Conservation (phyloP, 2,329 filamentous ascomycete genomes). For the Beauveria bassiana region DNA sequence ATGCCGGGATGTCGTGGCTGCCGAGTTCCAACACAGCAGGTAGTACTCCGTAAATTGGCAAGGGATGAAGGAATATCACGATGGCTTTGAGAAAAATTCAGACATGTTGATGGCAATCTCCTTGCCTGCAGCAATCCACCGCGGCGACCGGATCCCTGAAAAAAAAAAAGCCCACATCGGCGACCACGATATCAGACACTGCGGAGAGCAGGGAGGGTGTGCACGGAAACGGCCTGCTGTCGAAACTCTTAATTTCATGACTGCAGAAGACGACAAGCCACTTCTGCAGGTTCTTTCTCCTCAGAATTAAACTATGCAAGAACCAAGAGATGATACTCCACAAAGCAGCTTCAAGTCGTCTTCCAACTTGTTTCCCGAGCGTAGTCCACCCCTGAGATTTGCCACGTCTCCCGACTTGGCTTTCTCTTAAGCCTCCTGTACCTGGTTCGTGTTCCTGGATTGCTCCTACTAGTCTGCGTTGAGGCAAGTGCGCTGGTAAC, state of each 20-base stretch:
- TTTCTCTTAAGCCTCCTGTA: neutral
- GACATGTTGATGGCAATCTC: neutral
- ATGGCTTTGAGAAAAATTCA: neutral
- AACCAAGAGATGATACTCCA: neutral
- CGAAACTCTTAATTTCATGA: neutral
- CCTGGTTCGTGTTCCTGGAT: slow-evolving; percentile 10
- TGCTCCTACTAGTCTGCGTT: neutral
- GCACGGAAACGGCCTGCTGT: neutral
- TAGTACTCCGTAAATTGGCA: neutral
- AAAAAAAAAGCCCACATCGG: neutral
- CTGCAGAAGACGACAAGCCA: neutral
- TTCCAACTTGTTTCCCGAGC: neutral
- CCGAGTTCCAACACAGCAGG: neutral
- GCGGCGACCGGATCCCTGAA: neutral
- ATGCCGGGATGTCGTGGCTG: neutral
- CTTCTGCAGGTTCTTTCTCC: neutral
- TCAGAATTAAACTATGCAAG: neutral
- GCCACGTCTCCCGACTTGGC: slow-evolving; percentile 4
- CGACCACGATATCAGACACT: neutral
- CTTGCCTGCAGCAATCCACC: neutral
- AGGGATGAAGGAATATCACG: neutral
- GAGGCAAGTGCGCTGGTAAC: neutral
- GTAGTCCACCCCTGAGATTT: slow-evolving; percentile 10
- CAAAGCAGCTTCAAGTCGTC: neutral
- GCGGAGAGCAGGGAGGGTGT: neutral